Evolutionary conservation across 2,329 filamentous ascomycete species (phyloP), one percentile per base, ranked within the genome.

Genomic region (Trichothecium roseum): DNA sequence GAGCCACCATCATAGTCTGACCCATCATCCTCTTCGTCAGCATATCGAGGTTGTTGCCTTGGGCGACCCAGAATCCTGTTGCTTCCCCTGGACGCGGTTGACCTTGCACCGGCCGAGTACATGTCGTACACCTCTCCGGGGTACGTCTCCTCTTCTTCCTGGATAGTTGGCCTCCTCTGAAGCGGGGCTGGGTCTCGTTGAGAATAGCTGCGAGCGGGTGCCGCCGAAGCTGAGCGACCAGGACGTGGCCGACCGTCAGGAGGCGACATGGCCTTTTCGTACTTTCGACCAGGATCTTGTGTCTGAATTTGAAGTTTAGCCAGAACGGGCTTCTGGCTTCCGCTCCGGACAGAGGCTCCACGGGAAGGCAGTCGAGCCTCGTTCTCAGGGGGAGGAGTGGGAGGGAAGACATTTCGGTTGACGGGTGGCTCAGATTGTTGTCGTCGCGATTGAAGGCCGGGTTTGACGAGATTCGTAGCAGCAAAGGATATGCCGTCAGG

Each of bases 331-430:
- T 72, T 79, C 32, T 66, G 63, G 3, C 37, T 31, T 3, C 74
- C 74, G 46, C 66, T 77, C 39, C 74, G 72, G 33, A 79, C 71
- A n/a, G 75, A 80, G 18, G 67, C 66, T 35, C 63, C 73, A 16
- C 76, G 67, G 43, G 61, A 70, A 48, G 72, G 63, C 30, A 80
- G 81, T 46, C 24, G 30, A 13, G 27, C 13, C 20, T 95, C 87
- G 42, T 75, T 74, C 65, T 98, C 91, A 5, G 91, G 91, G 6
- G 91, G 91, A 28, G 91, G 91, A n/a, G 91, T 96, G n/a, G 91
- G 91, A 14, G 91, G 91, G 64, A 96, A 95, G 42, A 89, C 74
- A 49, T 84, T 84, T 48, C 86, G 78, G 53, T 74, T 76, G 44
- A 78, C 66, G 1, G 85, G 84, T 8, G 86, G 85, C 52, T 91